Conservation (phyloP, 75 land plant genomes). For the Picea sitchensis region DNA sequence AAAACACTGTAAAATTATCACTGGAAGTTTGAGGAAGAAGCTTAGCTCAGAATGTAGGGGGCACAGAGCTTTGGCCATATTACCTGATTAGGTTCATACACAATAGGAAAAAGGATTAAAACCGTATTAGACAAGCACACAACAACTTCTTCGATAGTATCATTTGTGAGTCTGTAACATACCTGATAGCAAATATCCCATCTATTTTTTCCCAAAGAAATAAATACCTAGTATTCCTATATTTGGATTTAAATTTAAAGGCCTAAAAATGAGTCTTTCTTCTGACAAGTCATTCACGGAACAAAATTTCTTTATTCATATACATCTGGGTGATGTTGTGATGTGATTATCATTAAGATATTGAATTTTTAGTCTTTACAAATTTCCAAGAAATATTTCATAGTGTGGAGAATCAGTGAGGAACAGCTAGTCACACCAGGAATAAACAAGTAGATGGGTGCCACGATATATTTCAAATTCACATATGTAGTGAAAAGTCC, state of each 20-base stretch:
- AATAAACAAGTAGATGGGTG: neutral
- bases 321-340: neutral
- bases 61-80: neutral
- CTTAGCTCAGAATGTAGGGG: neutral
- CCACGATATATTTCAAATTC: neutral
- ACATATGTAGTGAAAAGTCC: neutral
- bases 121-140: neutral
- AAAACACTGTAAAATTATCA: neutral
- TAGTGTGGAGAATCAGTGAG: neutral
- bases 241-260: neutral
- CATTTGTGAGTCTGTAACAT: neutral
- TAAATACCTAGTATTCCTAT: neutral
- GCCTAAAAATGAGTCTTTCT: neutral
- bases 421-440: neutral
- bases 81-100: neutral
- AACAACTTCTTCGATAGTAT: neutral
- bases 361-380: neutral
- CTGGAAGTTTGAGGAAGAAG: neutral
- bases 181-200: neutral
- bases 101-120: neutral
- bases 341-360: neutral
- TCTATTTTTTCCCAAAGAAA: neutral
- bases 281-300: neutral
- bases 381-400: neutral
- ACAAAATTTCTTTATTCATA: neutral